Base-by-base conservation (phyloP, 106 monocot genomes). In the Iris macrosiphon region DNA sequence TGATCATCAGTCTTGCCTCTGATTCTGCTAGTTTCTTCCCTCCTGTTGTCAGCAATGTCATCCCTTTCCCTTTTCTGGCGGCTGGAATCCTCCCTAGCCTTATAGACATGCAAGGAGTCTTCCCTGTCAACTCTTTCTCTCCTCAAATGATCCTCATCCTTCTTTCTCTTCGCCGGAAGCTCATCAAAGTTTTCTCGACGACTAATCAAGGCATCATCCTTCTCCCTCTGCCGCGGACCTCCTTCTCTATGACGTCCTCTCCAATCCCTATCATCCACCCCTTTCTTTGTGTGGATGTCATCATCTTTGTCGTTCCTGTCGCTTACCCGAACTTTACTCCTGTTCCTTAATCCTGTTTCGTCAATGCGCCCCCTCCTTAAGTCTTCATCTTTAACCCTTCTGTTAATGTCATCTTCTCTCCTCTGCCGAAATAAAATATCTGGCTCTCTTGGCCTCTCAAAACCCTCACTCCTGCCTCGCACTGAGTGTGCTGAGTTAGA, bases 361-460 rank as follows among this genome's bases (percentile, higher is more conserved):
- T 64, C 72, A 60, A 12, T 64, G 30, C 35, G 51, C 3, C 67
- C 74, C 32, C 63, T 23, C 48, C 72, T 85, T 37, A 62, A 44
- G 23, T 92, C 75, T 75, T 81, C 79, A 56, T 77, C 92, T 72
- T 76, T 83, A 45, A 61, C 16, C 38, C 78, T 69, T 79, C 81
- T 81, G n/a, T n/a, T n/a, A 64, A 62, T 63, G 56, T 25, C 15
- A 29, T 72, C 79, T 39, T 92, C 87, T 62, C 76, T 84, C 59
- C 66, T 85, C 5, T 67, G 82, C 69, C 69, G 52, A 64, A 45
- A 25, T 15, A 60, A 49, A 47, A 13, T 10, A 52, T 67, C 69
- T 47, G 57, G 55, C 37, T 89, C 89, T 39, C 55, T 85, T 13
- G 53, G 27, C 72, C 71, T 87, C 48, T 87, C 92, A 69, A 66